A percentile compares a stretch with the other conserved stretches of the same genome.
These are phyloP conservation scores for Fusarium torulosum DNA, from an alignment of 2,329 filamentous ascomycete genomes.

Conservation along the genomic window DNA sequence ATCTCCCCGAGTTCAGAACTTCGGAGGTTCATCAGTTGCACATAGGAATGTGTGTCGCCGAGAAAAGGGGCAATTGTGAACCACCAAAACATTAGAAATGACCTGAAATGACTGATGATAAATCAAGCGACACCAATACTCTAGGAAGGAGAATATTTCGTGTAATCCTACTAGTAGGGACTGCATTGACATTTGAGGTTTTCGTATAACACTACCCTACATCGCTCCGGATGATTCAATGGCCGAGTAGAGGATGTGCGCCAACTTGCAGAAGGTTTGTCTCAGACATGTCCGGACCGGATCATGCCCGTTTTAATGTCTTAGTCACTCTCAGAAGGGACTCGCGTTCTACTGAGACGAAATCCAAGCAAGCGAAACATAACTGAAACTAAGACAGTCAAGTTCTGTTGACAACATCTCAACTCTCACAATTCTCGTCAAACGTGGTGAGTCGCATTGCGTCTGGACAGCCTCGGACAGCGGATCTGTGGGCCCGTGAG, in stretches of 20 bases:
- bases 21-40: conserved; percentile 25
- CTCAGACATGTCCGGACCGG: conserved; percentile 26
- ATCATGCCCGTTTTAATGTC: conserved; percentile 28
- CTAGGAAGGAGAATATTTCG: conserved; percentile 3
- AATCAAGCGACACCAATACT: neutral
- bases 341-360: conserved; percentile 12
- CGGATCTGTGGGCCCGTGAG: conserved; percentile 41
- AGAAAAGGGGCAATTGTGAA: conserved; percentile 25
- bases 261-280: conserved; percentile 14
- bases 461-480: conserved; percentile 32
- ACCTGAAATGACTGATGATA: neutral
- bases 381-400: conserved; percentile 39
- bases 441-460: conserved; percentile 32
- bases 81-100: conserved; percentile 5
- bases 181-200: neutral
- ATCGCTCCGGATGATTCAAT: conserved; percentile 17
- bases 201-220: conserved; percentile 28
- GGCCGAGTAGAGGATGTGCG: conserved; percentile 18
- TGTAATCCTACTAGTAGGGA: neutral
- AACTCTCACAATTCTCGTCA: conserved; percentile 29
- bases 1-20: conserved; percentile 21
- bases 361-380: conserved; percentile 39
- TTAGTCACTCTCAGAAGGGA: conserved; percentile 29
- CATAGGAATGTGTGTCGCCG: conserved; percentile 38
- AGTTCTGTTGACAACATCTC: conserved; percentile 22